Base-by-base conservation (phyloP, 1,139 yeast species). In the Yamadazyma trypodendri region DNA sequence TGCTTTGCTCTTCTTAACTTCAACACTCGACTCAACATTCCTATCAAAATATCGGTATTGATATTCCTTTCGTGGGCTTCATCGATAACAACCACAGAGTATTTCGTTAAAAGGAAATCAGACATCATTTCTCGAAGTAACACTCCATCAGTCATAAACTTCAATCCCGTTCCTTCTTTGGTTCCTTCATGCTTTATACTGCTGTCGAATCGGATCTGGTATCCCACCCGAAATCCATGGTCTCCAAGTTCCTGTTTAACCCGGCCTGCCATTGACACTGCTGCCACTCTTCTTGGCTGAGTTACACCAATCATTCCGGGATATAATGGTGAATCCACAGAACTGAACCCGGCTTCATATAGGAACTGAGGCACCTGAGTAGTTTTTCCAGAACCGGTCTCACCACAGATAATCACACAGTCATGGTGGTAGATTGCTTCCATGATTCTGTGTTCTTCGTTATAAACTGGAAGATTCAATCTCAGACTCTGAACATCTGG, bases 71-170 rank as follows among this genome's bases (percentile, higher is more conserved):
- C 98, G 59, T 94, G 99, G 0, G 99, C 99, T 61, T 92, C 99
- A 66, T 94, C 99, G 43, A 94, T 87, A 24, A 94, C 76, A 31
- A 94, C 72, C 1, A 85, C 82, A 1, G 97, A 88, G 57, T 94
- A 94, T 54, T 86, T 87, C 25, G 77, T 72, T 35, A 94, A 68
- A 47, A 83, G 63, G 48, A 92, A 84, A 53, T 94, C 98, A 0
- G 79, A 68, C 82, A 92, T 84, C 84, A 94, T 81, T 60, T 94
- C 99, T 50, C 97, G 73, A 24, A 94, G 65, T 37, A 94, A 65
- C 30, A 94, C 96, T 79, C 99, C 99, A 69, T 94, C 99, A 2
- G 99, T 94, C 98, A 94, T 92, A 54, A 92, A 90, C 59, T 94
- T 94, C 59, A 94, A 59, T 4, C 86, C 84, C 0, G 98, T 94